Percentiles rank a stretch among this genome's conserved stretches.
Evolutionary conservation across 2,329 filamentous ascomycete genomes (phyloP).

Genomic region (Aspergillus sp.): DNA sequence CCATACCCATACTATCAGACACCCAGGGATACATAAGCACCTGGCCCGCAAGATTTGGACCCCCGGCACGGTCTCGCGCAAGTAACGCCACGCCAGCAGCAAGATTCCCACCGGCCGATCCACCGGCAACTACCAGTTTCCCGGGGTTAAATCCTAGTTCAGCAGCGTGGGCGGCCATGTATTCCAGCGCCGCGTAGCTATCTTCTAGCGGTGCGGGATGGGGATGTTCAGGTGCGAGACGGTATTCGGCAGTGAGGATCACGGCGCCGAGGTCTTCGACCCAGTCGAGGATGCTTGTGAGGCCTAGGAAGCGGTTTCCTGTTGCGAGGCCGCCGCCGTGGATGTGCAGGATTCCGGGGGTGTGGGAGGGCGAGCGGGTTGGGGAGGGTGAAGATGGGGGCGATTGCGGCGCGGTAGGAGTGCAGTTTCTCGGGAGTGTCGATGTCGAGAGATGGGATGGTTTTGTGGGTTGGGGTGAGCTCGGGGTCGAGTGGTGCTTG

Average conservation of each 20-base stretch:
- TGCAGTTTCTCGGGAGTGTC: background rate
- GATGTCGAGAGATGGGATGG: background rate
- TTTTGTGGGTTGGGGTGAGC: background rate
- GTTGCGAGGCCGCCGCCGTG: slow-evolving; percentile 3
- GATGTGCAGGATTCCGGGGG: slow-evolving; percentile 58
- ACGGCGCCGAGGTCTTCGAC: slow-evolving; percentile 54
- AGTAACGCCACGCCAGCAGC: slow-evolving; percentile 25
- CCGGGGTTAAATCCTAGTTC: slow-evolving; percentile 59
- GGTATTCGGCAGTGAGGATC: slow-evolving; percentile 66
- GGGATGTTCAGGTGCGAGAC: slow-evolving; percentile 64
- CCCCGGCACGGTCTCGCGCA: slow-evolving; percentile 14
- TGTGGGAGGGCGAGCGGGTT: slow-evolving; percentile 2
- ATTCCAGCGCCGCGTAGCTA: slow-evolving; percentile 62
- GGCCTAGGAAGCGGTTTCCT: background rate
- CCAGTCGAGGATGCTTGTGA: background rate
- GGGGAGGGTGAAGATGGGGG: slow-evolving; percentile 2
- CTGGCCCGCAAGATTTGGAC: slow-evolving; percentile 16
- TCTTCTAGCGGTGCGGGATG: slow-evolving; percentile 67
- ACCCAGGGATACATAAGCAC: slow-evolving; percentile 20
- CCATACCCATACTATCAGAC: slow-evolving; percentile 14
- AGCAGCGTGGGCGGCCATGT: slow-evolving; percentile 56
- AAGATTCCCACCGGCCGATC: slow-evolving; percentile 60
- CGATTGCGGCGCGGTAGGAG: background rate
- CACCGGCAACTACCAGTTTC: slow-evolving; percentile 61
- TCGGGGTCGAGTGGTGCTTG: background rate